These are phyloP conservation scores for Scedosporium minutisporum DNA, from an alignment of 2,329 filamentous ascomycete species.

Conservation along the genomic window DNA sequence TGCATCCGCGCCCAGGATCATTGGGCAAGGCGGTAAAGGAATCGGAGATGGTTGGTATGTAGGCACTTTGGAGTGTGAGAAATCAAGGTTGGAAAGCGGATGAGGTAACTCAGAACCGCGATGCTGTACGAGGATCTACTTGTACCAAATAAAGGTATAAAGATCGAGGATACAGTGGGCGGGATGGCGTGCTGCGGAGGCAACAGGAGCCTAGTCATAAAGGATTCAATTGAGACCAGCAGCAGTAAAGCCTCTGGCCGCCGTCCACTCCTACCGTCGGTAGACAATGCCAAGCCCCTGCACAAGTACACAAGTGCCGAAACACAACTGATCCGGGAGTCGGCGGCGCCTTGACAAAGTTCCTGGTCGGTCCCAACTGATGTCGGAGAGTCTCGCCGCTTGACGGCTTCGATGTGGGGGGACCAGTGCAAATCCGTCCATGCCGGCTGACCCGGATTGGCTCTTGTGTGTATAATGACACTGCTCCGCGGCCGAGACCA, in stretches of 20 bases:
- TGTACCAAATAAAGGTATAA: too few relatives aligned
- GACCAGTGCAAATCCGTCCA: neutral
- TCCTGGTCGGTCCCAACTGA: neutral
- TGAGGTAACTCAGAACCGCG: neutral
- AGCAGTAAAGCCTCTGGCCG: too few relatives aligned
- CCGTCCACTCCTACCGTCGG: too few relatives aligned
- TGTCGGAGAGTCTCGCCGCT: neutral
- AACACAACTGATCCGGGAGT: neutral
- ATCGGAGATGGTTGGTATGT: neutral
- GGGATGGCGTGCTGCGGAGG: neutral
- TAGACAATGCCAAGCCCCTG: neutral
- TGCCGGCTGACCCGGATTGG: neutral
- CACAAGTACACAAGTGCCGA: neutral
- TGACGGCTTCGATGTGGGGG: neutral
- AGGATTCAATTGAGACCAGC: neutral
- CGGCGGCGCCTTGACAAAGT: neutral
- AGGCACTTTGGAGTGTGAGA: neutral
- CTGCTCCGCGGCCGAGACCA: too few relatives aligned
- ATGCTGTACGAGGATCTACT: too few relatives aligned
- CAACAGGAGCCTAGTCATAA: neutral
- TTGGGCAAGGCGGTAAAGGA: neutral
- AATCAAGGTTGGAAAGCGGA: neutral
- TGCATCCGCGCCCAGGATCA: neutral
- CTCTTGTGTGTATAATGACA: neutral
- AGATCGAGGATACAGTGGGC: neutral